phyloP scores from a whole-genome alignment of 495 filamentous ascomycete genomes.

The Pyrenula massariospora region DNA sequence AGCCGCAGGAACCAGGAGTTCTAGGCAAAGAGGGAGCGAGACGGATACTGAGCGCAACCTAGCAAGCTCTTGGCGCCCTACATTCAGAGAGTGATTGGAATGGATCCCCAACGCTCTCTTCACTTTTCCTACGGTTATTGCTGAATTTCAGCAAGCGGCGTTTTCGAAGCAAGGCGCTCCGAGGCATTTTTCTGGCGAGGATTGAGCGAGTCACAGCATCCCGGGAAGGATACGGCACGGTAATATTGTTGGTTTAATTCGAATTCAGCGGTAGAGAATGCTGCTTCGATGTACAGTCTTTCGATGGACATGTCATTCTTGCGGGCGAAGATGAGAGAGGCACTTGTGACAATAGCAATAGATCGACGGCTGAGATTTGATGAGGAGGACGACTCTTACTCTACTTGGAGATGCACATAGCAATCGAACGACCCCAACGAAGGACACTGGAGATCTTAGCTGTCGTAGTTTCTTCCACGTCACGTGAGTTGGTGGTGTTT shows the following conservation, averaged over 20 bases:
- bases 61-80: too few species aligned
- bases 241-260: neutral
- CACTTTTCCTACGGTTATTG: neutral
- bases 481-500: neutral
- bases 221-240: neutral
- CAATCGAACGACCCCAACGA: too few species aligned
- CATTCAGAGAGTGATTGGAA: too few species aligned
- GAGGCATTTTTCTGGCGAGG: neutral
- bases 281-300: neutral
- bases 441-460: too few species aligned
- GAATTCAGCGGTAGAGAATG: neutral
- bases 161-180: neutral
- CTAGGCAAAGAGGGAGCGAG: conserved; percentile 90
- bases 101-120: too few species aligned
- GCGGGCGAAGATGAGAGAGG: neutral
- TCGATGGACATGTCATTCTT: too few species aligned
- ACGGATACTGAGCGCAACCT: conserved; percentile 33
- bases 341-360: neutral
- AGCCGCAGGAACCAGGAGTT: conserved; percentile 86
- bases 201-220: neutral
- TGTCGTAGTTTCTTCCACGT: too few species aligned
- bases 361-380: neutral
- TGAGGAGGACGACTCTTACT: too few species aligned
- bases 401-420: too few species aligned
- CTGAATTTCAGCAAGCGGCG: neutral